Evolutionary conservation across 2,329 filamentous ascomycete genomes (phyloP).

Genomic region (Cladosporium halotolerans): DNA sequence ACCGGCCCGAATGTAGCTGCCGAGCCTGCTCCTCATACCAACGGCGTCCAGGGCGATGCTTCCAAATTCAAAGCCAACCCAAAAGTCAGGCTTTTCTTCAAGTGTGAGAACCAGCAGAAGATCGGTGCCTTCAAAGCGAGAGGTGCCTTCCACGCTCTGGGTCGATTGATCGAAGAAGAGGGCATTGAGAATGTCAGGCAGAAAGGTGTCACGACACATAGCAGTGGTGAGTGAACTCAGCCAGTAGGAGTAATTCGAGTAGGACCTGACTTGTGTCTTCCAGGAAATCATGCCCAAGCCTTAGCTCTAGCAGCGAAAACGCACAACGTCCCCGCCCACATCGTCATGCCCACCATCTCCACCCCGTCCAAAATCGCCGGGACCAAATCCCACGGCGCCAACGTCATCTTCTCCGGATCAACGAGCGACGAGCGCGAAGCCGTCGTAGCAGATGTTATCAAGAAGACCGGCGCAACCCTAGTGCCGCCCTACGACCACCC

Average conservation of each 20-base stretch:
- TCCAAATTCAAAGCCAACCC: constrained; percentile 48
- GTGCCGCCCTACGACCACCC: constrained; percentile 87
- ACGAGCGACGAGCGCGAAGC: constrained; percentile 74
- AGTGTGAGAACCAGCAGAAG: constrained; percentile 85
- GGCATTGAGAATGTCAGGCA: constrained; percentile 48
- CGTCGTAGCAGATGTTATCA: constrained; percentile 58
- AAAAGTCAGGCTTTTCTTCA: constrained; percentile 73
- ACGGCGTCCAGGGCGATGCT: neutral
- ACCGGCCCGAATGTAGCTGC: constrained; percentile 3
- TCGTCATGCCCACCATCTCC: constrained; percentile 81
- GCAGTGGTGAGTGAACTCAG: constrained; percentile 54
- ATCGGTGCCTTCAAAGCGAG: constrained; percentile 90
- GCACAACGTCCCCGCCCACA: constrained; percentile 67
- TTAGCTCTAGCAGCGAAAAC: constrained; percentile 75
- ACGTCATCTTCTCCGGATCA: constrained; percentile 71
- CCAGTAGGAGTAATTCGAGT: constrained; percentile 4
- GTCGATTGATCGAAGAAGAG: constrained; percentile 57
- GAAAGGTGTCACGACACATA: constrained; percentile 79
- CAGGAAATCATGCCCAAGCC: constrained; percentile 89
- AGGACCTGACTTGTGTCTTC: no score
- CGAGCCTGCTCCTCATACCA: constrained; percentile 10
- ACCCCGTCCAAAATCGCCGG: constrained; percentile 78
- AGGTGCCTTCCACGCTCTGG: constrained; percentile 78
- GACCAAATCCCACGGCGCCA: constrained; percentile 68
- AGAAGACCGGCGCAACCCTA: constrained; percentile 65